Conservation (phyloP, 331 rosid genomes). For the Cydonia oblonga region DNA sequence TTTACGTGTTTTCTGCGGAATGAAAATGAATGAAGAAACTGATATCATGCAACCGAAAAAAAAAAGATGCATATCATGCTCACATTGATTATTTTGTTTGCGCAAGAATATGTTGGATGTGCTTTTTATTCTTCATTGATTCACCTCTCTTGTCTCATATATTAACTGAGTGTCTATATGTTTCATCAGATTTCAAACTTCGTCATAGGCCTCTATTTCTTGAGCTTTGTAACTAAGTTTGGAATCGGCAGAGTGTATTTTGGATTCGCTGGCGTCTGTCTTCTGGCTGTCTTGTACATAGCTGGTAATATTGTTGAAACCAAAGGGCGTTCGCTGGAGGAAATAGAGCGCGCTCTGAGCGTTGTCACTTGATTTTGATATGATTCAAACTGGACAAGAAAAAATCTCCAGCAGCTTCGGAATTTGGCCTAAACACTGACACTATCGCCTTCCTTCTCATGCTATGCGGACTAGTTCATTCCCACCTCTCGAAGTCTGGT, state of each 20-base stretch:
- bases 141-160: not conserved
- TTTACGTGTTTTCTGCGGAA: not conserved
- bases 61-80: too few species aligned
- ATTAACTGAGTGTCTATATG: not conserved
- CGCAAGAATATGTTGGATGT: not conserved
- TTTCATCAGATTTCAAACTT: slow-evolving; percentile 75
- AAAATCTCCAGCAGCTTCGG: slow-evolving; percentile 12
- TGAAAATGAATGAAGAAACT: not conserved
- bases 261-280: slow-evolving; percentile 65
- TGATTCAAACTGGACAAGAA: not conserved
- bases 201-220: slow-evolving; percentile 80
- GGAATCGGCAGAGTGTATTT: slow-evolving; percentile 83
- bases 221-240: slow-evolving; percentile 82
- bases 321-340: slow-evolving; percentile 90
- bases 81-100: not conserved
- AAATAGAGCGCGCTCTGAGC: slow-evolving; percentile 73
- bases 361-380: slow-evolving; percentile 34
- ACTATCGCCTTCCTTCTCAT: not conserved
- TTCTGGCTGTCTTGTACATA: slow-evolving; percentile 81
- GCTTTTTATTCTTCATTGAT: not conserved
- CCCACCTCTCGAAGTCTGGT: not conserved
- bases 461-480: not conserved
- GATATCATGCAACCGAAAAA: too few species aligned
- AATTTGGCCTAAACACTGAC: not conserved
- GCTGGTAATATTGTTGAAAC: slow-evolving; percentile 85